Percentiles rank a stretch among this genome's conserved stretches.
These are phyloP conservation scores for Sequoia sempervirens DNA, from an alignment of 75 land plant species.

Conservation along the genomic window DNA sequence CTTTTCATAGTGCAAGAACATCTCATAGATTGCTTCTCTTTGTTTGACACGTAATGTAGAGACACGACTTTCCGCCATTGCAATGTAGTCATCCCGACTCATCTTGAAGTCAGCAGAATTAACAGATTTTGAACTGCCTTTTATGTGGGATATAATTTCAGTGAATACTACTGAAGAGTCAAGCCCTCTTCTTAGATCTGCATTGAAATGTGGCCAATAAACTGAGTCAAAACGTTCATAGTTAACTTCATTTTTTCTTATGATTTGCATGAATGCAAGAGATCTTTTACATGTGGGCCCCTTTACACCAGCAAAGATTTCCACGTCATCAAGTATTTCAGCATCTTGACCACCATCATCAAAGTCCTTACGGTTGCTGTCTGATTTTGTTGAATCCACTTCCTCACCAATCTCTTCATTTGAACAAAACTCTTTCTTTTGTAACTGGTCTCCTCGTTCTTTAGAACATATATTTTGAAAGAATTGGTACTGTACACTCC, in stretches of 20 bases:
- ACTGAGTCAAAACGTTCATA: slow-evolving; percentile 36
- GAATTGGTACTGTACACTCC: slow-evolving; percentile 33
- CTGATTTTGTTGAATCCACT: neutral
- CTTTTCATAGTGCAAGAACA: slow-evolving; percentile 62
- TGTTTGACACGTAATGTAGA: slow-evolving; percentile 27
- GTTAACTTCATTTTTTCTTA: slow-evolving; percentile 42
- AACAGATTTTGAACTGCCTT: slow-evolving; percentile 39
- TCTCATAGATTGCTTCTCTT: slow-evolving; percentile 51
- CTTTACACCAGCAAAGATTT: neutral
- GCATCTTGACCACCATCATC: slow-evolving; percentile 16
- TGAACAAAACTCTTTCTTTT: neutral
- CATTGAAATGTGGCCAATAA: slow-evolving; percentile 65
- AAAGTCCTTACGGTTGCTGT: slow-evolving; percentile 10
- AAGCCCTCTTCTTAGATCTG: slow-evolving; percentile 33
- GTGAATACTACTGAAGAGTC: slow-evolving; percentile 57
- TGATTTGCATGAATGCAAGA: slow-evolving; percentile 17
- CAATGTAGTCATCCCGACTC: slow-evolving; percentile 30
- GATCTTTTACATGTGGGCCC: slow-evolving; percentile 16
- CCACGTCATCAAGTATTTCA: neutral
- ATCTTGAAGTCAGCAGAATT: slow-evolving; percentile 16
- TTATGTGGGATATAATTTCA: slow-evolving; percentile 59
- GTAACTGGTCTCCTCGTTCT: neutral
- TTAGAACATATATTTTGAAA: neutral
- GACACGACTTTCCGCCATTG: slow-evolving; percentile 24
- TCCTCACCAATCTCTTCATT: neutral